phyloP scores from a whole-genome alignment of 208 protist genomes.

The Crithidia bombi region DNA sequence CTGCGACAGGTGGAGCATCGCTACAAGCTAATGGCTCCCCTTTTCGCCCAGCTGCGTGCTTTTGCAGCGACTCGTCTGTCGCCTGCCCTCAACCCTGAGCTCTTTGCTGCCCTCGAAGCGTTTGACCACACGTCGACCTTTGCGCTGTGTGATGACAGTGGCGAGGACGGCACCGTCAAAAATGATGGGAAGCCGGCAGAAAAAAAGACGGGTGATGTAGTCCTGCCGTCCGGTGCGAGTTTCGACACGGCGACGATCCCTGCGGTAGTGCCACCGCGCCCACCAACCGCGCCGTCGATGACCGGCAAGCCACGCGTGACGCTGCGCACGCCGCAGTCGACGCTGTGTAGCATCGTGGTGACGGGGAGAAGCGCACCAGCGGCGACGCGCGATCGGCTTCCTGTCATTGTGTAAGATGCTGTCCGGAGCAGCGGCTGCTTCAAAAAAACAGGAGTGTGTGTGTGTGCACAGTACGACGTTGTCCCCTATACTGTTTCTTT shows the following conservation, averaged over 20 bases:
- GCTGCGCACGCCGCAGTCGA: constrained; percentile 11
- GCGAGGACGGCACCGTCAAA: not conserved
- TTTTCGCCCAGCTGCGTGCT: constrained; percentile 70
- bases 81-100: constrained; percentile 44
- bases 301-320: not conserved
- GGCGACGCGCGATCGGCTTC: constrained; percentile 11
- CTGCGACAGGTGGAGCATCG: constrained; percentile 69
- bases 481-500: not conserved
- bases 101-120: constrained; percentile 56
- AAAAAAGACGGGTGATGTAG: not conserved
- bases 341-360: constrained; percentile 15
- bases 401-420: constrained; percentile 14
- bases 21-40: constrained; percentile 52
- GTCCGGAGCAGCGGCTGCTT: too few species aligned
- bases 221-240: not conserved
- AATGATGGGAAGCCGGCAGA: not conserved
- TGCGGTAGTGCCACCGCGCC: constrained; percentile 15
- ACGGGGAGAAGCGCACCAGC: constrained; percentile 5
- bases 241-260: constrained; percentile 11
- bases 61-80: constrained; percentile 52
- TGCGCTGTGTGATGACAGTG: not conserved
- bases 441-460: too few species aligned
- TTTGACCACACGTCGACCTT: constrained; percentile 54
- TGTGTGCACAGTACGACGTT: not conserved
- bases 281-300: not conserved